phyloP scores from a whole-genome alignment of 208 protist species.

The Crithidia bombi region DNA sequence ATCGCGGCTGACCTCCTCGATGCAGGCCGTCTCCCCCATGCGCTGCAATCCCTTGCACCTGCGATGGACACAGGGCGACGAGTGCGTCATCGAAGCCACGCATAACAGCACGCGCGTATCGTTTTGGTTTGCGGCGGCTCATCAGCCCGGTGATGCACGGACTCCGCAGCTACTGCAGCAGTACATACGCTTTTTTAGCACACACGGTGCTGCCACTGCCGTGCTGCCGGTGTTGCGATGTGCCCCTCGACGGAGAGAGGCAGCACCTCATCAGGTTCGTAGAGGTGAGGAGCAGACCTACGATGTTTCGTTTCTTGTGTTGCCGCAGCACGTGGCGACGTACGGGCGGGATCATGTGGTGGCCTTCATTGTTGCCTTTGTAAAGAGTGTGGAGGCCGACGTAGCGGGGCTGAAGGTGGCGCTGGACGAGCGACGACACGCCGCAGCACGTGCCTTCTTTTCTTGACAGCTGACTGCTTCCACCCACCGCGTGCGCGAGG shows the following conservation, averaged over 20 bases:
- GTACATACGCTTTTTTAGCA: slow-evolving; percentile 98
- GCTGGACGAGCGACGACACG: slow-evolving; percentile 43
- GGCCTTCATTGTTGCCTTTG: slow-evolving; percentile 96
- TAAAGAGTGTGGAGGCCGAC: slow-evolving; percentile 97
- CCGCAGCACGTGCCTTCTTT: slow-evolving; percentile 51
- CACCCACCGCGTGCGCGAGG: no score
- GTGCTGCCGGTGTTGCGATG: slow-evolving; percentile 25
- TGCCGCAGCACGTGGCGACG: slow-evolving; percentile 89
- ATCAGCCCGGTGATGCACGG: slow-evolving; percentile 94
- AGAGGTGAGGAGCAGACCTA: no score
- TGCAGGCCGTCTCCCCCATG: neutral
- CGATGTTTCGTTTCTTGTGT: slow-evolving; percentile 24
- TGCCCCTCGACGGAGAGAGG: neutral
- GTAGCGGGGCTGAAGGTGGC: slow-evolving; percentile 95
- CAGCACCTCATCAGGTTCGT: no score
- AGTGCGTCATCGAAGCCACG: slow-evolving; percentile 92
- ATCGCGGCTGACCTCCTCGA: neutral
- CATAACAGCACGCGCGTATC: slow-evolving; percentile 97
- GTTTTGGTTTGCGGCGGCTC: slow-evolving; percentile 60
- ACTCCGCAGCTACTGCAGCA: slow-evolving; percentile 93
- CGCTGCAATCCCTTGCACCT: slow-evolving; percentile 4
- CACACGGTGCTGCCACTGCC: slow-evolving; percentile 63
- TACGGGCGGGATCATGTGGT: slow-evolving; percentile 96
- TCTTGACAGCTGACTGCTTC: neutral
- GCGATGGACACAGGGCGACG: slow-evolving; percentile 72